A percentile compares a stretch with the other conserved stretches of the same genome.
Conservation (phyloP, 176 grass and related monocot species). For the Rhipidocladum racemiflorum region DNA sequence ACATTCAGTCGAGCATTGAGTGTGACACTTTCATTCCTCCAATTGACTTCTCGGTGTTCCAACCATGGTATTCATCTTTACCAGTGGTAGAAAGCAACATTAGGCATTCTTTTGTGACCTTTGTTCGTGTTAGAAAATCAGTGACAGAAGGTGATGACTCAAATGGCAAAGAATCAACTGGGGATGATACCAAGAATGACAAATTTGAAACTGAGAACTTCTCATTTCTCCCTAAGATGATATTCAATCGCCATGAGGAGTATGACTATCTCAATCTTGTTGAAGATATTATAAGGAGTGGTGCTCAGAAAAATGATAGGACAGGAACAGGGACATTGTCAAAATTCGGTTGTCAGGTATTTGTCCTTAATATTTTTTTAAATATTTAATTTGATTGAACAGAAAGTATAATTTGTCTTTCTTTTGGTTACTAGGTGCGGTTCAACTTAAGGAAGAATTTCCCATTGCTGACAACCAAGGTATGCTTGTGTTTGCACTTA, state of each 20-base stretch:
- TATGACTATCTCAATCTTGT: constrained; percentile 79
- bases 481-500: background rate
- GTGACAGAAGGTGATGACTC: constrained; percentile 32
- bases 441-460: constrained; percentile 88
- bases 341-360: constrained; percentile 91
- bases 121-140: constrained; percentile 54
- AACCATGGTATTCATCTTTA: constrained; percentile 79
- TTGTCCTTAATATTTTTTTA: constrained; percentile 1
- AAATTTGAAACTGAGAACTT: constrained; percentile 68
- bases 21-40: constrained; percentile 74
- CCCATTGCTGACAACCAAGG: constrained; percentile 85
- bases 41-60: constrained; percentile 60
- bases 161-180: constrained; percentile 30
- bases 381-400: constrained; percentile 8
- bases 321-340: constrained; percentile 88
- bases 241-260: constrained; percentile 70
- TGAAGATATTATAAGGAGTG: constrained; percentile 72
- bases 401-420: constrained; percentile 23
- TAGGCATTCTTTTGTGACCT: constrained; percentile 69
- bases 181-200: constrained; percentile 26
- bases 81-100: constrained; percentile 66
- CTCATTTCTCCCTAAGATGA: constrained; percentile 62
- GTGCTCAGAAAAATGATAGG: constrained; percentile 71
- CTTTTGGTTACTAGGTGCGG: constrained; percentile 54
- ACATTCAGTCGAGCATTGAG: constrained; percentile 52